Base-by-base conservation (phyloP, 192 early-diverging fungal genomes). In the Entomortierella chlamydospora region DNA sequence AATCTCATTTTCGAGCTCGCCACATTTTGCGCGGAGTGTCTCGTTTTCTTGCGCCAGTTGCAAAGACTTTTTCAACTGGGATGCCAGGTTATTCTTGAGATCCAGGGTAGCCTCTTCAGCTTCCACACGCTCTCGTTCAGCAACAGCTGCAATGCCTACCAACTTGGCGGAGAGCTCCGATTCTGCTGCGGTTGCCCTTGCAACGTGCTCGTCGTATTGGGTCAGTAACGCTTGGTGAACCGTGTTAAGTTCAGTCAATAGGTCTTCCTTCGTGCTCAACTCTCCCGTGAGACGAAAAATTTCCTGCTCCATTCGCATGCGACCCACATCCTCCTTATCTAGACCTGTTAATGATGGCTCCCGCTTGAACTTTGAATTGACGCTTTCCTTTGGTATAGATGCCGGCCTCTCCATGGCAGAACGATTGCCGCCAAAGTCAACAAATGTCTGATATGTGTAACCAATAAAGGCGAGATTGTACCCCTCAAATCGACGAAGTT, bases 381-480 rank as follows among this genome's bases (percentile, higher is more conserved):
- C 8, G 8, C 22, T 50, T 4, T 69, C 73, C 49, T 66, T 67
- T 52, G 31, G 10, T 31, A 45, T 18, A 26, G 49, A 37, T 41
- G 34, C 22, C 2, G 33, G 39, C 30, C 42, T 42, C 20, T 22
- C 64, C 13, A 13, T 10, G 1, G 20, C 10, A 4, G 64, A 57
- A 6, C 5, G 26, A 18, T 11, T 23, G 25, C 17, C 30, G 26
- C 33, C 47, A 47, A 79, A 70, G 13, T 70, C 72, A 20, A 83
- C 70, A 74, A 74, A 81, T 0, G 74, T 72, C n/a, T 79, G 78
- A 67, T 91, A 94, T 2, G 93, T 94, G 68, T 94, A 97, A 11
- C 96, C 96, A 39, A 97, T 89, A 69, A 96, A 97, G 8, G 94
- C 92, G 25, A 95, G 85, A 63, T 93, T 91, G 73, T 92, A 87